Evolutionary conservation across 2,329 filamentous ascomycete genomes (phyloP).

Genomic region (Clarireedia monteithiana): DNA sequence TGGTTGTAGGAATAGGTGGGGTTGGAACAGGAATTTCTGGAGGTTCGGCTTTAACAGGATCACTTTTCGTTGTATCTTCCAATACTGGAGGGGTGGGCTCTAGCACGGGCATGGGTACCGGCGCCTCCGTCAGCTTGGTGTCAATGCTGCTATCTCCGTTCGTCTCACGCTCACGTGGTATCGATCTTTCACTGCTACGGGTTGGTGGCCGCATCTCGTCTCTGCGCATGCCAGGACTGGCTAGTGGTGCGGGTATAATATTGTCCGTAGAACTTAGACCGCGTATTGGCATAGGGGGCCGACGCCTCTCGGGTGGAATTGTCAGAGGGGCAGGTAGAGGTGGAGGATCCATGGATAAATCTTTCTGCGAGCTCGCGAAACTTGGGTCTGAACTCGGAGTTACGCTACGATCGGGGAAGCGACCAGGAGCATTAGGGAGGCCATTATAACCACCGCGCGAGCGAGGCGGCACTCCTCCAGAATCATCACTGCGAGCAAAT

Average conservation of each 20-base stretch:
- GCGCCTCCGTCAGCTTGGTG: not conserved
- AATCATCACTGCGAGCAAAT: conserved; percentile 26
- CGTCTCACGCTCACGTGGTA: conserved; percentile 15
- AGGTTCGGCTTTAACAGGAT: not conserved
- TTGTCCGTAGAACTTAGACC: conserved; percentile 21
- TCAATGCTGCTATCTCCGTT: conserved; percentile 5
- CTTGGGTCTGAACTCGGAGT: conserved; percentile 24
- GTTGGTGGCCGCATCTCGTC: conserved; percentile 29
- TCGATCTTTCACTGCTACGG: conserved; percentile 26
- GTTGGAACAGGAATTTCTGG: not conserved
- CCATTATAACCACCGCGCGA: conserved; percentile 27
- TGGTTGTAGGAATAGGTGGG: conserved; percentile 3
- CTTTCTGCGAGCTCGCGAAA: conserved; percentile 15
- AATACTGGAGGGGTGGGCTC: not conserved
- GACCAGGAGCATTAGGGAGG: conserved; percentile 20
- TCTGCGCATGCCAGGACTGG: conserved; percentile 29
- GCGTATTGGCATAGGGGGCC: conserved; percentile 29
- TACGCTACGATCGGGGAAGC: conserved; percentile 27
- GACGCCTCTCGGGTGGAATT: conserved; percentile 27
- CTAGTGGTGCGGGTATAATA: conserved; percentile 30
- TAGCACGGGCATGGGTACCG: not conserved
- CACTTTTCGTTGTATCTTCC: not conserved
- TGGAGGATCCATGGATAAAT: conserved; percentile 19
- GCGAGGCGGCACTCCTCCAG: conserved; percentile 22
- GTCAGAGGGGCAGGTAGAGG: conserved; percentile 25